Conservation (phyloP, 768 basidiomycete genomes). For the Guyanaporus albipodus region DNA sequence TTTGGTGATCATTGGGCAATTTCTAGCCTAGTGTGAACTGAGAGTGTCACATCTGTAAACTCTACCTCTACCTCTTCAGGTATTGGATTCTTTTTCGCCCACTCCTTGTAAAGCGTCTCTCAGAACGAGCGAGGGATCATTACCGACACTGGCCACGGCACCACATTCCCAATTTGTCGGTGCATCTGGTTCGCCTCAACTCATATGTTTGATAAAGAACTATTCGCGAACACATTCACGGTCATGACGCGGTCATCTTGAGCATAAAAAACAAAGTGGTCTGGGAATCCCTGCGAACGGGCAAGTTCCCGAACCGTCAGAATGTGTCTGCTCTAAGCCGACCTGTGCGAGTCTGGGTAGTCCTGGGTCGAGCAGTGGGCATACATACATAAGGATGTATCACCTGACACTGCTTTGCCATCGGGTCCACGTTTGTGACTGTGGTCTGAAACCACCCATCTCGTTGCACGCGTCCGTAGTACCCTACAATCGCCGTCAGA, state of each 20-base stretch:
- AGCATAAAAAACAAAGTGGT: constrained; percentile 62
- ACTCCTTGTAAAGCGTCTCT: constrained; percentile 47
- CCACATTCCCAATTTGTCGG: constrained; percentile 78
- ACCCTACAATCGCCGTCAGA: constrained; percentile 30
- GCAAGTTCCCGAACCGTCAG: constrained; percentile 75
- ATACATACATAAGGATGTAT: constrained; percentile 61
- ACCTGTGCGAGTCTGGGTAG: not conserved
- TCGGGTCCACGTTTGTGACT: constrained; percentile 75
- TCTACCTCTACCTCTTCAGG: constrained; percentile 29
- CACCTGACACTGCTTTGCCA: constrained; percentile 70
- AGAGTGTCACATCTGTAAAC: too few relatives aligned
- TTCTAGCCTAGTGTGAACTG: too few relatives aligned
- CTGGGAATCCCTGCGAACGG: constrained; percentile 79
- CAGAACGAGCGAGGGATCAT: constrained; percentile 66
- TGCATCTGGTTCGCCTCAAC: constrained; percentile 52
- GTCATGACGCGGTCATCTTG: constrained; percentile 52
- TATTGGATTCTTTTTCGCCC: constrained; percentile 35
- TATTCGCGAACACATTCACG: constrained; percentile 36
- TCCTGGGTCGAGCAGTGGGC: not conserved
- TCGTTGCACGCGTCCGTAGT: constrained; percentile 59
- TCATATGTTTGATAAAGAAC: not conserved
- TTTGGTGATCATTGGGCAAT: too few relatives aligned
- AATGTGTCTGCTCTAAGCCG: constrained; percentile 58
- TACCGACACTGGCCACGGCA: constrained; percentile 58
- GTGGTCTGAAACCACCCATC: constrained; percentile 64